phyloP scores from a whole-genome alignment of 345 rosid species.

The Hibiscus tridactylites region DNA sequence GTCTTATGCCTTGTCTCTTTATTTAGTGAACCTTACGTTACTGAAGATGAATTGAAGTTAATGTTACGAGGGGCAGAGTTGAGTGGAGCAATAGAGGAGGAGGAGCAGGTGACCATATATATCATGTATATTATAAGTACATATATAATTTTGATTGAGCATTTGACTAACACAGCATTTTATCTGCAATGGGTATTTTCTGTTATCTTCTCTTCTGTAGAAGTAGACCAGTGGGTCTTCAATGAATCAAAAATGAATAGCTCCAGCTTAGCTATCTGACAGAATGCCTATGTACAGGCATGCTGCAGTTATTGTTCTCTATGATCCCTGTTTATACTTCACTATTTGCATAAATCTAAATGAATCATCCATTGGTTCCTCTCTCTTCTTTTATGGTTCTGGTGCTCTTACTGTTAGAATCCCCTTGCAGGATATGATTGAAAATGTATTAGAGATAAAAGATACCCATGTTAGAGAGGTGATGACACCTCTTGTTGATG shows the following conservation, averaged over 20 bases:
- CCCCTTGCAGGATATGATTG: conserved; percentile 86
- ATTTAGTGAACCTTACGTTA: conserved; percentile 80
- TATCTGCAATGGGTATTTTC: not conserved
- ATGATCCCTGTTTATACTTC: not conserved
- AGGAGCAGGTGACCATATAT: conserved; percentile 62
- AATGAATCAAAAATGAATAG: not conserved
- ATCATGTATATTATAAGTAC: not conserved
- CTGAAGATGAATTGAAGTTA: conserved; percentile 90
- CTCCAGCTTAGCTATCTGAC: not conserved
- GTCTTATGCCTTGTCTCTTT: not conserved
- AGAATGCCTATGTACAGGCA: not conserved
- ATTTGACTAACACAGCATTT: not conserved
- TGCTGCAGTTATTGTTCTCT: not conserved
- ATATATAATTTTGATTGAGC: not conserved
- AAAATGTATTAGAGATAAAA: conserved; percentile 95
- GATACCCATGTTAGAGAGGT: conserved; percentile 98
- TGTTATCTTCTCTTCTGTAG: not conserved
- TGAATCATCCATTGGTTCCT: not conserved
- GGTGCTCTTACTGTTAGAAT: conserved; percentile 12
- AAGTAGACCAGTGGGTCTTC: not conserved
- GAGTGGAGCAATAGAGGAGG: conserved; percentile 98
- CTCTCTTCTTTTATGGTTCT: conserved; percentile 9
- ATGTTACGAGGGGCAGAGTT: conserved; percentile 95
- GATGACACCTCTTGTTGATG: conserved; percentile 99
- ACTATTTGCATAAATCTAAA: not conserved